Percentiles rank a stretch among this genome's conserved stretches.
Evolutionary conservation across 225 moss, liverwort and hornwort species (phyloP).

Genomic region (Climacium dendroides): DNA sequence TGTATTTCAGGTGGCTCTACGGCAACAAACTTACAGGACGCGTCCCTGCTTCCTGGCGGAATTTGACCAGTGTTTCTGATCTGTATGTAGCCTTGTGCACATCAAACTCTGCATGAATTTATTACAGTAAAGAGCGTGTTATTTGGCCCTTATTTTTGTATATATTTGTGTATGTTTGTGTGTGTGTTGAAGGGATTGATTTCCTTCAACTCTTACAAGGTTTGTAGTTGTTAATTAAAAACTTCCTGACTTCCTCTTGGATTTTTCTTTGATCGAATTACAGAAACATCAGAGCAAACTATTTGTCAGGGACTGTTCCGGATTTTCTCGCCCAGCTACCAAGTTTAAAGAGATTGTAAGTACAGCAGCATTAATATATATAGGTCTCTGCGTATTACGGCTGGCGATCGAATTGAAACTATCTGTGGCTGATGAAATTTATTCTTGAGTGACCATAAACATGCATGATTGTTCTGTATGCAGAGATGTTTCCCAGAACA

Average conservation of each 20-base stretch:
- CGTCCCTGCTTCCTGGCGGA: slow-evolving; percentile 4
- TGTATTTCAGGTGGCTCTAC: slow-evolving; percentile 25
- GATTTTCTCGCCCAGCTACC: slow-evolving; percentile 15
- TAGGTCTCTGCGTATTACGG: background rate
- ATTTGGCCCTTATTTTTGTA: background rate
- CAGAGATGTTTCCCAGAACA: slow-evolving; percentile 37
- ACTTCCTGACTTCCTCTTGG: background rate
- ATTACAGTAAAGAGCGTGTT: background rate
- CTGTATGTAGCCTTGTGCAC: slow-evolving; percentile 1
- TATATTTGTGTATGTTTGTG: no score
- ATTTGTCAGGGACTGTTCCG: slow-evolving; percentile 13
- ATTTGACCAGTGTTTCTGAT: background rate
- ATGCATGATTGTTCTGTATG: background rate
- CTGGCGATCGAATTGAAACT: background rate
- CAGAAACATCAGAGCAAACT: slow-evolving; percentile 17
- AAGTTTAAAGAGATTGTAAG: slow-evolving; percentile 25
- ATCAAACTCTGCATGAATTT: background rate
- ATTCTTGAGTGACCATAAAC: background rate
- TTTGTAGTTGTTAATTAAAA: background rate
- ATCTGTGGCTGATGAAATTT: background rate
- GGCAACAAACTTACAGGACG: slow-evolving; percentile 15
- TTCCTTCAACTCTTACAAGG: background rate
- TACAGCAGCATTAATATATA: background rate
- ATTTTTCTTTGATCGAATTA: background rate
- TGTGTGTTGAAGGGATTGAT: background rate